Base-by-base conservation (phyloP, 306 rosid species). In the Benincasa hispida region DNA sequence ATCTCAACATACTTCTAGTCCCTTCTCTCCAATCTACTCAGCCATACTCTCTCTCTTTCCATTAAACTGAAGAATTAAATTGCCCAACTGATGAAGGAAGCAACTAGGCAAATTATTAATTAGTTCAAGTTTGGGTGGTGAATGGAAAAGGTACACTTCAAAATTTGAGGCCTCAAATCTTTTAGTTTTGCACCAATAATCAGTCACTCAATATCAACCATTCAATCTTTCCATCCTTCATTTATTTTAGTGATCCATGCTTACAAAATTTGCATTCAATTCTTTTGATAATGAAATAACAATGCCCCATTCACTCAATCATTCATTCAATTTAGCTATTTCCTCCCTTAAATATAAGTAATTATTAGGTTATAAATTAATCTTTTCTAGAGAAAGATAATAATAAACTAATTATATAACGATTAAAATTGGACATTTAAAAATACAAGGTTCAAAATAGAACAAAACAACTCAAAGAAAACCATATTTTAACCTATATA, bases 161-260 rank as follows among this genome's bases (percentile, higher is more conserved):
- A 39, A 66, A 66, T 37, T n/a, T 67, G 74, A 67, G 74, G 74
- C 74, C 54, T 6, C 74, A 39, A 67, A 21, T 65, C 17, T 65
- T 32, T 3, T 45, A 8, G 2, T 42, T 42, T 42, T 61, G 68
- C 17, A 62, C 19, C 8, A 59, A 59, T 18, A 45, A 45, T 45
- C 42, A 30, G 17, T 61, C 22, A 6, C 4, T 60, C 39, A 60
- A 28, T 14, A 17, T 19, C 70, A 62, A 15, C 69, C 69, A 62
- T 30, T 62, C 69, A 32, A 32, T 30, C 45, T 2, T 62, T 22
- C 69, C 22, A 62, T 61, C 45, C 2, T 6, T n/a, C 15, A 63
- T 63, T 63, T 63, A 63, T 63, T 63, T 62, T 18, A 32, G 24
- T 32, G 45, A 32, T 30, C 1, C 21, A 19, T 65, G 30, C 67